phyloP scores from a whole-genome alignment of 2,329 filamentous ascomycete species.

The Phyllosticta citrichinensis region DNA sequence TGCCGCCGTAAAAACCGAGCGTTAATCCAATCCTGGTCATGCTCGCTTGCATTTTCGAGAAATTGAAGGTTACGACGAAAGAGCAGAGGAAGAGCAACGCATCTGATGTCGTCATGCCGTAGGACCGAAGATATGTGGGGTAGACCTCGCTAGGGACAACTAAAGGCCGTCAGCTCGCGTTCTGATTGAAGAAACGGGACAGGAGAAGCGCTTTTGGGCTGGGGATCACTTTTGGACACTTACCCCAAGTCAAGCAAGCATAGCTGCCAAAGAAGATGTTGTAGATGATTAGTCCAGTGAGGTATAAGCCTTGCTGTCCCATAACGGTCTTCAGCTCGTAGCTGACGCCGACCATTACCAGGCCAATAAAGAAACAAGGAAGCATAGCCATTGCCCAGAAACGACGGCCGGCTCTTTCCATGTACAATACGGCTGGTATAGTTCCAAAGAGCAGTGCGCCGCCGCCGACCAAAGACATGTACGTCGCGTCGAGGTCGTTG shows the following conservation, averaged over 20 bases:
- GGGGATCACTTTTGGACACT: neutral
- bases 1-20: conserved; percentile 65
- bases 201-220: neutral
- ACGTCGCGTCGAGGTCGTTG: conserved; percentile 50
- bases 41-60: conserved; percentile 55
- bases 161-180: neutral
- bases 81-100: conserved; percentile 60
- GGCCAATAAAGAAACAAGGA: conserved; percentile 60
- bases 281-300: conserved; percentile 50
- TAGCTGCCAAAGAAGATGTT: conserved; percentile 28
- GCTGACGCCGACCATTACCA: conserved; percentile 54
- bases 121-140: conserved; percentile 60
- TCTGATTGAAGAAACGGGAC: neutral
- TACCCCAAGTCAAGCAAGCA: conserved; percentile 23
- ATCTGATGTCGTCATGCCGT: conserved; percentile 63
- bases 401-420: conserved; percentile 62
- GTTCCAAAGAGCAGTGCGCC: conserved; percentile 57
- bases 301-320: conserved; percentile 50
- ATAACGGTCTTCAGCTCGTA: conserved; percentile 46
- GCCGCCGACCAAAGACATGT: conserved; percentile 67
- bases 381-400: conserved; percentile 68
- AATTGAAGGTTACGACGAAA: conserved; percentile 69
- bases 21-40: conserved; percentile 55
- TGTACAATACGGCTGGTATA: conserved; percentile 57
- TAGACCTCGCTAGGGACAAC: conserved; percentile 55